Evolutionary conservation across 2,329 filamentous ascomycete genomes (phyloP).

Genomic region (Colletotrichum simmondsii): DNA sequence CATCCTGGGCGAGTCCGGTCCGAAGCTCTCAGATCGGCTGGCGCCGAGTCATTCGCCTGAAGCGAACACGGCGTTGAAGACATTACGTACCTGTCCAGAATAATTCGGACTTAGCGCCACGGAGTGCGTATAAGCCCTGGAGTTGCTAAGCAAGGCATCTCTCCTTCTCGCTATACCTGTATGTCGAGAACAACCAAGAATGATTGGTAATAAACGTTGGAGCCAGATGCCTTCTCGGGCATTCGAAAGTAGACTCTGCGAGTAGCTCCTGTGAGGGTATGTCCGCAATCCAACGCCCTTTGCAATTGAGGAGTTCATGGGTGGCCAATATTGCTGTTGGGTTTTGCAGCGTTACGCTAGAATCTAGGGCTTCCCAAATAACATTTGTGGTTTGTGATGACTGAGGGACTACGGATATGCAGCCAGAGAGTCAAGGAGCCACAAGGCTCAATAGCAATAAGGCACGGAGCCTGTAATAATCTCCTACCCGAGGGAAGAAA

Average conservation of each 20-base stretch:
- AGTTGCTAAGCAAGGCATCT: neutral
- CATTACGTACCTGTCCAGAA: conserved; percentile 13
- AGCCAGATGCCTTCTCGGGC: neutral
- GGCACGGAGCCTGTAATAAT: conserved; percentile 4
- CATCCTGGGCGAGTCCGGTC: conserved; percentile 28
- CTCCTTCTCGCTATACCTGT: conserved; percentile 2
- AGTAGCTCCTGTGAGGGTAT: neutral
- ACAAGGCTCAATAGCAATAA: conserved; percentile 12
- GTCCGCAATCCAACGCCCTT: neutral
- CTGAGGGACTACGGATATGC: neutral
- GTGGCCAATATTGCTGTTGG: neutral
- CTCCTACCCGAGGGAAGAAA: conserved; percentile 9
- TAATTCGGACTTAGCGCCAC: neutral
- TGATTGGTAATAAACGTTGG: neutral
- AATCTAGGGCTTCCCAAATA: neutral
- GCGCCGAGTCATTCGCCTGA: conserved; percentile 29
- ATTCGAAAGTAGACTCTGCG: neutral
- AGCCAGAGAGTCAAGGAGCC: conserved; percentile 3
- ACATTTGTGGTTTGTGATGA: neutral
- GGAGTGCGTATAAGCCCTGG: conserved; percentile 1
- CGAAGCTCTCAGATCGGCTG: conserved; percentile 18
- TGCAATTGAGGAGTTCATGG: neutral
- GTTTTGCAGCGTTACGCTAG: neutral
- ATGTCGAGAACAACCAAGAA: neutral
- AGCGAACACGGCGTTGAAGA: conserved; percentile 17